Conservation (phyloP, 169 alveolate genomes). For the Plasmodium ovale region DNA sequence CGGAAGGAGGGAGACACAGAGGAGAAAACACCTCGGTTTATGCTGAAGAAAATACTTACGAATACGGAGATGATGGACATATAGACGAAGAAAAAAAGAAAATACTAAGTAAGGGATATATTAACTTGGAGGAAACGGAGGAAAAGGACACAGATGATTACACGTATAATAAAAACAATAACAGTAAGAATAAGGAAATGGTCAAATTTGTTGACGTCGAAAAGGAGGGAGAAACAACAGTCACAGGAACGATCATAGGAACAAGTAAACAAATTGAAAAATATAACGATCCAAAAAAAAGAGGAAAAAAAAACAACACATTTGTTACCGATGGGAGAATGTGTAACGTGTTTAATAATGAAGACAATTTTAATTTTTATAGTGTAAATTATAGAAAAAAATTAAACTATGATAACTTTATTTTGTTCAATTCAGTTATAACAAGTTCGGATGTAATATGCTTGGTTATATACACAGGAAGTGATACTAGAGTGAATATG, state of each 20-base stretch:
- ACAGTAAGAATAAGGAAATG: conserved; percentile 55
- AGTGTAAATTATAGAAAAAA: conserved; percentile 51
- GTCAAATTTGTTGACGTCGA: conserved; percentile 34
- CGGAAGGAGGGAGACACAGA: too few species aligned
- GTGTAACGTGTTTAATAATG: conserved; percentile 46
- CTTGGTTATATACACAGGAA: conserved; percentile 94
- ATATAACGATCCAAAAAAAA: background rate
- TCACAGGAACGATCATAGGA: background rate
- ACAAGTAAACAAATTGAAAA: background rate
- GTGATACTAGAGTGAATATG: conserved; percentile 85
- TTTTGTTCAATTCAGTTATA: conserved; percentile 95
- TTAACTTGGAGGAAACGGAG: conserved; percentile 21
- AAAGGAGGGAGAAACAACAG: conserved; percentile 6
- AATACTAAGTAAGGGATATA: conserved; percentile 6
- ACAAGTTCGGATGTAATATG: conserved; percentile 94
- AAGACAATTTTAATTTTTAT: conserved; percentile 60
- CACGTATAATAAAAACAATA: background rate
- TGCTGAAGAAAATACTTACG: conserved; percentile 10
- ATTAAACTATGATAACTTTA: conserved; percentile 89
- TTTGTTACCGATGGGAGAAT: conserved; percentile 21
- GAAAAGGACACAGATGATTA: conserved; percentile 1
- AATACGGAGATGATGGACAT: background rate
- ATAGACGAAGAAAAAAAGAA: conserved; percentile 21
- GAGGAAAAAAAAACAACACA: background rate
- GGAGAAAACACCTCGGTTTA: background rate